Evolutionary conservation across 176 grass and related monocot genomes (phyloP), one percentile per base, ranked within the genome.

Genomic region (Phoenix roebelenii): DNA sequence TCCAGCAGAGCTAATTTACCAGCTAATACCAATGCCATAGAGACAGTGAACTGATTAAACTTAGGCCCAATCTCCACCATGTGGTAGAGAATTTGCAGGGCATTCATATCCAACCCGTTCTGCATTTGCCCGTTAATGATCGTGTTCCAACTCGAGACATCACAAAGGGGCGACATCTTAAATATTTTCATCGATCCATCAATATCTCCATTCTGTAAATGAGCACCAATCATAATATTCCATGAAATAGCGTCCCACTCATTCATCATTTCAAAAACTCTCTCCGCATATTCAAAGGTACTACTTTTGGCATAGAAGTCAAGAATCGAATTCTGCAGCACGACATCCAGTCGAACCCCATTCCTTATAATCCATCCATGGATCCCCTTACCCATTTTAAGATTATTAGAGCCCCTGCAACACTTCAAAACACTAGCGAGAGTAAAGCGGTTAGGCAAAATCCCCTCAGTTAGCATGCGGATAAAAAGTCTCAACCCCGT

Each of bases 281-380:
- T 58, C 63, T 57, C 69, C 7, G 65, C 30, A 3, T 16, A 29
- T 5, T 20, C 18, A 7, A 58, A 64, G 48, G 50, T 3, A 0
- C 78, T 78, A 16, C 59, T 82, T 73, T 89, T 89, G 51, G 67
- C 74, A 3, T 89, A 89, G 60, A 85, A 75, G 25, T 76, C 78
- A 4, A 89, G 62, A 44, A 89, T 18, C 0, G 81, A 72, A 29
- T 85, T 89, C 15, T 76, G 58, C 1, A 85, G 64, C 5, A 82
- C 86, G 54, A 75, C 51, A 39, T 89, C 81, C 7, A 72, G 22
- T 18, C 55, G 23, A 48, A 82, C 69, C 9, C 63, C 67, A 2
- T 66, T 76, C 60, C 86, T 75, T n/a, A 85, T 26, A 50, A 79
- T 69, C 86, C 82, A 89, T 12, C 82, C 86, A 9, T 89, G 86